Percentiles rank a stretch among this genome's conserved stretches.
Conservation (phyloP, 495 filamentous ascomycete species). For the Podospora pseudopauciseta region DNA sequence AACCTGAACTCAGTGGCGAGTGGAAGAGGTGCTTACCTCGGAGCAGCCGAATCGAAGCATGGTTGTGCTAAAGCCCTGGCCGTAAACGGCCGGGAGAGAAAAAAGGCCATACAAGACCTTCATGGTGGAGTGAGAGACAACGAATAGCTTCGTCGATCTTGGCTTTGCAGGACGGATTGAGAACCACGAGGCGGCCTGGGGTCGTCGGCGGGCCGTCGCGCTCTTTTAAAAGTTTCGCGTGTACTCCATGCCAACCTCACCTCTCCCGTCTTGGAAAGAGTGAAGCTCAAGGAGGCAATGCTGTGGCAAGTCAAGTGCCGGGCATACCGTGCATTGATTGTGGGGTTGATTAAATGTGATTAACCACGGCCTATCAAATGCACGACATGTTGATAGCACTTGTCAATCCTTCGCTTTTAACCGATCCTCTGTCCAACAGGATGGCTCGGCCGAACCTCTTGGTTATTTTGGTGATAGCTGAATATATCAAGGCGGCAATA, state of each 20-base stretch:
- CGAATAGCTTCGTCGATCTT: background rate
- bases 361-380: background rate
- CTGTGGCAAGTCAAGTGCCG: background rate
- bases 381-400: background rate
- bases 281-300: background rate
- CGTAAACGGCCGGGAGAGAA: conserved; percentile 32
- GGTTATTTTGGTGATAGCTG: background rate
- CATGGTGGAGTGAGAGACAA: conserved; percentile 6
- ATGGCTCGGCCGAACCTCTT: background rate
- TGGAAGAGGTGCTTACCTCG: conserved; percentile 13
- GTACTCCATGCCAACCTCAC: background rate
- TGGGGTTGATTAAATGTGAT: background rate
- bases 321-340: background rate
- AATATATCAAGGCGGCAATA: background rate
- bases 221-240: background rate
- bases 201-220: background rate
- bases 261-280: background rate
- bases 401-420: background rate
- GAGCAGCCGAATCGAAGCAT: conserved; percentile 47
- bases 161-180: background rate
- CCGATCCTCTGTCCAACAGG: background rate
- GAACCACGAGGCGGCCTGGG: background rate
- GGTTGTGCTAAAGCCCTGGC: conserved; percentile 31
- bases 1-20: too few species aligned
- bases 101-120: conserved; percentile 38